These are phyloP conservation scores for Tinospora cordifolia DNA, from an alignment of 164 flowering plant genomes.

Conservation along the genomic window DNA sequence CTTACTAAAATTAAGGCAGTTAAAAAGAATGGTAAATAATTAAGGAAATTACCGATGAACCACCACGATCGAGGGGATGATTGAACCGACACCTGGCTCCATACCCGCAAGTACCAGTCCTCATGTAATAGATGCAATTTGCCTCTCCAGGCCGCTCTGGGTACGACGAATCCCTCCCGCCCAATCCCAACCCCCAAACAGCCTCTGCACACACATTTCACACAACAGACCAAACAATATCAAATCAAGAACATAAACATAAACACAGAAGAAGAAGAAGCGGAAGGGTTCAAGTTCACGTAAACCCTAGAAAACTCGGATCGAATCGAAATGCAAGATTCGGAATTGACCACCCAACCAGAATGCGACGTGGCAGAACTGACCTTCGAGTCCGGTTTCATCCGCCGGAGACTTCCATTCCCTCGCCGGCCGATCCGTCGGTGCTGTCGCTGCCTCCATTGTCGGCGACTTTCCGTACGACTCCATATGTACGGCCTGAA, in stretches of 20 bases:
- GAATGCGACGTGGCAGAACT: slow-evolving; percentile 6
- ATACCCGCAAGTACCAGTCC: slow-evolving; percentile 75
- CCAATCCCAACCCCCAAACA: slow-evolving; percentile 49
- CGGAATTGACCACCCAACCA: slow-evolving; percentile 5
- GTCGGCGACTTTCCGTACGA: slow-evolving; percentile 39
- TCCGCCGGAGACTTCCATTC: slow-evolving; percentile 33
- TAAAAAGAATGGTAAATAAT: neutral
- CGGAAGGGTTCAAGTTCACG: neutral
- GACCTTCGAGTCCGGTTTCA: slow-evolving; percentile 68
- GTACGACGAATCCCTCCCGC: slow-evolving; percentile 37
- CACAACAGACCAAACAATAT: slow-evolving; percentile 7
- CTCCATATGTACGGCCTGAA: slow-evolving; percentile 31
- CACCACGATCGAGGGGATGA: slow-evolving; percentile 73
- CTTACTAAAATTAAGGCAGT: slow-evolving; percentile 2
- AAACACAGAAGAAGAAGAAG: neutral
- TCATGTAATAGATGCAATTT: slow-evolving; percentile 68
- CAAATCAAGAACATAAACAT: slow-evolving; percentile 1
- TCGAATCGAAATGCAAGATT: neutral
- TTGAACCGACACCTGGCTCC: slow-evolving; percentile 80
- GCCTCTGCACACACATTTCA: slow-evolving; percentile 34
- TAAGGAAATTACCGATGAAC: slow-evolving; percentile 27
- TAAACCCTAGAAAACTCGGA: slow-evolving; percentile 21
- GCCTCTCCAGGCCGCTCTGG: slow-evolving; percentile 76
- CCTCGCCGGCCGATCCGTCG: slow-evolving; percentile 33
- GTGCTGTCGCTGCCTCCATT: slow-evolving; percentile 31